Percentiles rank a stretch among this genome's conserved stretches.
Evolutionary conservation across 371 early-diverging fungal genomes (phyloP).

Genomic region (Apophysomyces trapeziformis): DNA sequence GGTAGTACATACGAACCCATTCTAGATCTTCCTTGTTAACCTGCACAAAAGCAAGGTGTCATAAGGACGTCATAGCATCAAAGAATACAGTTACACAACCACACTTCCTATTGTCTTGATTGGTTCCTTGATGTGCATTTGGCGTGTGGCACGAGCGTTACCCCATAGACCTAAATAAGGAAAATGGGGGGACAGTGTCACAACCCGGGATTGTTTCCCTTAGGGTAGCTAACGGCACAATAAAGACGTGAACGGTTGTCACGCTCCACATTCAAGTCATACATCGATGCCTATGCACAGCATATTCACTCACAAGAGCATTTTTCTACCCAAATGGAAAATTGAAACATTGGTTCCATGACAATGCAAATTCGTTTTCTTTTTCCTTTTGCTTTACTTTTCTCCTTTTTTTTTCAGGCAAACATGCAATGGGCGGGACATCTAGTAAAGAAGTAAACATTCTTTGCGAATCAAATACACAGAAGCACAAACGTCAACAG

Average conservation of each 20-base stretch:
- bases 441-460: not conserved
- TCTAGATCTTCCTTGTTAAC: slow-evolving; percentile 2
- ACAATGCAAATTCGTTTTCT: not conserved
- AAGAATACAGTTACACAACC: not conserved
- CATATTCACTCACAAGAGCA: no score
- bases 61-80: not conserved
- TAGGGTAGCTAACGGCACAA: not conserved
- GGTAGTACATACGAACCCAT: not conserved
- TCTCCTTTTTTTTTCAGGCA: not conserved
- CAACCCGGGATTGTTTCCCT: slow-evolving; percentile 2
- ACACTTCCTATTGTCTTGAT: not conserved
- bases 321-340: no score
- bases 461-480: not conserved
- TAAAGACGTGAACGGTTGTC: not conserved
- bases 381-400: not conserved
- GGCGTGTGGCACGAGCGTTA: slow-evolving; percentile 7
- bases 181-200: slow-evolving; percentile 1
- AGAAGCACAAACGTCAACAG: no score
- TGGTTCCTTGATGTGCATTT: not conserved
- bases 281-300: no score
- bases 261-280: not conserved
- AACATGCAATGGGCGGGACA: not conserved
- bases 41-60: not conserved
- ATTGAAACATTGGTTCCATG: no score
- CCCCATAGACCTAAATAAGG: not conserved